Conservation (phyloP, 2,329 filamentous ascomycete species). For the Talaromyces sp. region DNA sequence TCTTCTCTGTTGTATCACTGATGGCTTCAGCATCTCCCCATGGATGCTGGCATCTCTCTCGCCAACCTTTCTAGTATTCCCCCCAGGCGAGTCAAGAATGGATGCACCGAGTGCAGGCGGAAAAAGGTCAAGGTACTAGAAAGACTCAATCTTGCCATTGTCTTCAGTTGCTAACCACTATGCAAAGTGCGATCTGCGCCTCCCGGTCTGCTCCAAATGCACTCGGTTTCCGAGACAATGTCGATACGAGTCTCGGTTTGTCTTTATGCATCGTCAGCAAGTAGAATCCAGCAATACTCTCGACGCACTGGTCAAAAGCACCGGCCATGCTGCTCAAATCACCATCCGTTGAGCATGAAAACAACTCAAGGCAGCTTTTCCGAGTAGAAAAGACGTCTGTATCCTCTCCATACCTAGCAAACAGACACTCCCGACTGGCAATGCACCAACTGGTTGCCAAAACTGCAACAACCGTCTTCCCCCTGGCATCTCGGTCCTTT, state of each 20-base stretch:
- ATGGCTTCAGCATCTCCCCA: too few relatives aligned
- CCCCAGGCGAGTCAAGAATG: conserved; percentile 22
- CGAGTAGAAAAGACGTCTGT: background rate
- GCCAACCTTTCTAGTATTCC: background rate
- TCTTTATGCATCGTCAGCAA: conserved; percentile 8
- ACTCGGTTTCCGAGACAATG: conserved; percentile 20
- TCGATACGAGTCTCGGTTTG: conserved; percentile 20
- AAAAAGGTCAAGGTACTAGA: conserved; percentile 24
- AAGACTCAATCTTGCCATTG: background rate
- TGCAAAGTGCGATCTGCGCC: conserved; percentile 21
- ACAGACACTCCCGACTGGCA: conserved; percentile 19
- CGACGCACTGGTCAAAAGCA: background rate
- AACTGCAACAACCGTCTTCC: conserved; percentile 23
- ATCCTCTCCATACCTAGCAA: background rate
- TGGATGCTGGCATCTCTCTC: too few relatives aligned
- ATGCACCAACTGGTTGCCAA: conserved; percentile 23
- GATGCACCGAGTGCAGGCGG: conserved; percentile 25
- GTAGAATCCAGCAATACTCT: background rate
- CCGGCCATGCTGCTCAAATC: background rate
- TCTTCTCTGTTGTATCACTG: too few relatives aligned
- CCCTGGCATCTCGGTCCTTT: conserved; percentile 20
- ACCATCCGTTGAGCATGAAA: background rate
- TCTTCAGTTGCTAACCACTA: background rate
- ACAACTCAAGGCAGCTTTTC: background rate
- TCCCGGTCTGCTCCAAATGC: conserved; percentile 22